Conservation (phyloP, 2,329 filamentous ascomycete species). For the Aphanoascus verrucosus region DNA sequence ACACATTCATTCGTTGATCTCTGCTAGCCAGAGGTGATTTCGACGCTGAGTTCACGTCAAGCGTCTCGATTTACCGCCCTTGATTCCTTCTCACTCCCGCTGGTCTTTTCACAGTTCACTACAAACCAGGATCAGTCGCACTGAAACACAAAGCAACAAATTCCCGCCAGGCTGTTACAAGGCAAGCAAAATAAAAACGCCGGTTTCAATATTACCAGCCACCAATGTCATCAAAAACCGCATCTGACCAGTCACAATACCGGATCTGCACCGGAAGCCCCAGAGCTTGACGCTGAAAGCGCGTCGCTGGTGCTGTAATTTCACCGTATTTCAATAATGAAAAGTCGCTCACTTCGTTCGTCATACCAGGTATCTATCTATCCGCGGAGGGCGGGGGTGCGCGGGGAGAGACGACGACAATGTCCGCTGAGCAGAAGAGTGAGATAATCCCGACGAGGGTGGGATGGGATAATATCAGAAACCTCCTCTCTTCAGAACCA, state of each 20-base stretch:
- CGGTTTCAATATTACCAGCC: conserved; percentile 4
- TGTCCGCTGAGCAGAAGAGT: too few species aligned
- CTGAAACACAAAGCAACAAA: background rate
- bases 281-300: background rate
- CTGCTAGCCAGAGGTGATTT: too few species aligned
- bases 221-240: conserved; percentile 5
- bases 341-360: too few species aligned
- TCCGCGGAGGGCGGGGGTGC: too few species aligned
- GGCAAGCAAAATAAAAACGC: background rate
- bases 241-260: conserved; percentile 6
- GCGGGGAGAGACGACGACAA: too few species aligned
- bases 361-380: too few species aligned
- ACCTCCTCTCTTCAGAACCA: too few species aligned
- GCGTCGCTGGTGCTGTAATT: background rate
- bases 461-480: too few species aligned
- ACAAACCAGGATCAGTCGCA: background rate
- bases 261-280: conserved; percentile 7
- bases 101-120: background rate
- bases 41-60: too few species aligned
- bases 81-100: background rate
- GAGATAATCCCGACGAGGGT: too few species aligned
- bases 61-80: too few species aligned
- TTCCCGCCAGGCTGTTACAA: background rate
- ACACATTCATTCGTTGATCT: too few species aligned
- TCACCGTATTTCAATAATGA: background rate